Evolutionary conservation across 306 rosid species (phyloP).

Genomic region (Canavalia ensiformis): DNA sequence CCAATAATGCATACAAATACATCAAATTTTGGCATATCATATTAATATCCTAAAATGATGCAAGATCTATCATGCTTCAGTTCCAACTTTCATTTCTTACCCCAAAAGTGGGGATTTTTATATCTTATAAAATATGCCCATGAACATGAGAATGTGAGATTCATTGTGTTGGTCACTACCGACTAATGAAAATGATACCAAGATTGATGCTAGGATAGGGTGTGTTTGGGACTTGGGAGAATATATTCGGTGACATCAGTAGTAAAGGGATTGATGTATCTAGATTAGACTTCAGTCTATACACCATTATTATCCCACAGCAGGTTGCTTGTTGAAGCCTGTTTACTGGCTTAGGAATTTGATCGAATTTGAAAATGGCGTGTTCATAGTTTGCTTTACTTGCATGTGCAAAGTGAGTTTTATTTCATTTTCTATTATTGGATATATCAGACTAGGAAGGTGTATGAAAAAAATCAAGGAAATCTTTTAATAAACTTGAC

Average conservation of each 20-base stretch:
- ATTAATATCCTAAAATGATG: too few species aligned
- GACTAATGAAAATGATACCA: not conserved
- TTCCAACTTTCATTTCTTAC: not conserved
- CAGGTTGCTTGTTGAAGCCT: not conserved
- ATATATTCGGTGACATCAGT: not conserved
- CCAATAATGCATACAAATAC: too few species aligned
- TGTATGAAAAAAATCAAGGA: not conserved
- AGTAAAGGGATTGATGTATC: constrained; percentile 1
- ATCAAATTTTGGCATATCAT: too few species aligned
- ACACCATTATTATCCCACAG: not conserved
- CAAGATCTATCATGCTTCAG: too few species aligned
- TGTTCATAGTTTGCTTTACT: not conserved
- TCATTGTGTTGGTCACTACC: not conserved
- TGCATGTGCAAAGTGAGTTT: not conserved
- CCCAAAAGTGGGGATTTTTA: not conserved
- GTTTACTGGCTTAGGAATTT: not conserved
- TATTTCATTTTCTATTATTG: not conserved
- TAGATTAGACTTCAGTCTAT: not conserved
- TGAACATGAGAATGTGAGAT: not conserved
- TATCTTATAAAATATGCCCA: not conserved
- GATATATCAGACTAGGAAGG: not conserved
- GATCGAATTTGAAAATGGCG: not conserved
- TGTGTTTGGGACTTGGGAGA: not conserved
- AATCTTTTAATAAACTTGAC: not conserved
- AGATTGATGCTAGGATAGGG: not conserved